Evolutionary conservation across 1,284 basidiomycete species (phyloP), one percentile per base, ranked within the genome.

Genomic region (Exobasidium cylindrosporum): DNA sequence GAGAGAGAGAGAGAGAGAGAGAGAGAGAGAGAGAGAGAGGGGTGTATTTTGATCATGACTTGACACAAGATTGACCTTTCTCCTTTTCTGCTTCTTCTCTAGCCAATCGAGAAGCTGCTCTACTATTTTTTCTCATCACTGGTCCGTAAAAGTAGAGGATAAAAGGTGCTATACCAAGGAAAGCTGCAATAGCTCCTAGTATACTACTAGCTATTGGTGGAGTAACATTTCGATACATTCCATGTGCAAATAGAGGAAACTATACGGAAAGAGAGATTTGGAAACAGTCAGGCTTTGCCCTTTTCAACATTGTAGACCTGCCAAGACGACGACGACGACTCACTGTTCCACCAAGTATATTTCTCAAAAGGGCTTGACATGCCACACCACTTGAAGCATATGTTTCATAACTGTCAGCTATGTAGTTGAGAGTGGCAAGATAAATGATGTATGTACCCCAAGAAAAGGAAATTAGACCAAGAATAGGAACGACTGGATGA

Each of bases 111-210:
- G 23, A 14, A 11, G 43, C 43, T 17, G 23, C 43, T 4, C 17
- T 23, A 53, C 50, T 53, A n/a, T 24, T 6, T 17, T 32, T 46
- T 26, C 54, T 31, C 4, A 56, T 24, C 11, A 26, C 21, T 0
- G 54, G 54, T 26, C 54, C 54, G 4, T 14, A 56, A n/a, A 24
- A 32, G 30, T 46, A 31, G 54, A 61, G 59, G 14, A 54, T 43
- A 61, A 61, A 61, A 1, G 59, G 59, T 29, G 46, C 59, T 17
- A 60, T 52, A 4, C 57, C 59, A 11, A 61, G 32, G n/a, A 23
- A 21, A 11, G 30, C 57, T 23, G 59, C 53, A 6, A 61, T 44
- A 32, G 30, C n/a, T 26, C 30, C 59, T 13, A 53, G 23, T n/a
- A 61, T 32, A 24, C 53, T 61, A 1, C 13, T 43, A 21, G 59